Conservation (phyloP, 148 eudicot genomes). For the Euryodendron excelsum region DNA sequence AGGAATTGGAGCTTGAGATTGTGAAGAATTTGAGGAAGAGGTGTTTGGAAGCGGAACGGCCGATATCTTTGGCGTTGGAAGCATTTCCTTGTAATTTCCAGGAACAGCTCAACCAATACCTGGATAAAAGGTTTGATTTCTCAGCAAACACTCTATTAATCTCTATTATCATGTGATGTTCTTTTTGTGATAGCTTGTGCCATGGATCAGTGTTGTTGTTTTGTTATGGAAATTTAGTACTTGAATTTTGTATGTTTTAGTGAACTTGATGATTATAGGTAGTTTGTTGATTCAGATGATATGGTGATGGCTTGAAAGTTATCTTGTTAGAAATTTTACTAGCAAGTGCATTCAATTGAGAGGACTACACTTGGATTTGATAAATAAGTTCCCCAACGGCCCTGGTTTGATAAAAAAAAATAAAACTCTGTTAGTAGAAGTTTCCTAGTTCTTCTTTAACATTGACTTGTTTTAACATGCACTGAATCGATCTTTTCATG, state of each 20-base stretch:
- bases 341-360: not conserved
- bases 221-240: not conserved
- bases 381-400: too few species aligned
- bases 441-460: not conserved
- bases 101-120: conserved; percentile 55
- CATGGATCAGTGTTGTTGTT: not conserved
- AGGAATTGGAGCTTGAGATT: conserved; percentile 78
- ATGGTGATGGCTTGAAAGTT: not conserved
- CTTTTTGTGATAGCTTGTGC: not conserved
- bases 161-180: not conserved
- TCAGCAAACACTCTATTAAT: not conserved
- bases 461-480: not conserved
- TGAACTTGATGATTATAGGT: too few species aligned
- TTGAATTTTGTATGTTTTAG: not conserved
- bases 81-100: conserved; percentile 84
- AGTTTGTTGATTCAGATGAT: not conserved
- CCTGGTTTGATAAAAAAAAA: too few species aligned
- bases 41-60: conserved; percentile 57
- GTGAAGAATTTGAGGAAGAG: conserved; percentile 65
- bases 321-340: not conserved
- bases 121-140: conserved; percentile 54
- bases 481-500: not conserved
- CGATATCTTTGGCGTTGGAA: conserved; percentile 68
- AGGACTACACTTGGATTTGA: not conserved
- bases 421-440: too few species aligned